A percentile compares a stretch with the other conserved stretches of the same genome.
phyloP scores from a whole-genome alignment of 805 yeast genomes.

The Crinitomyces ghanaensis region DNA sequence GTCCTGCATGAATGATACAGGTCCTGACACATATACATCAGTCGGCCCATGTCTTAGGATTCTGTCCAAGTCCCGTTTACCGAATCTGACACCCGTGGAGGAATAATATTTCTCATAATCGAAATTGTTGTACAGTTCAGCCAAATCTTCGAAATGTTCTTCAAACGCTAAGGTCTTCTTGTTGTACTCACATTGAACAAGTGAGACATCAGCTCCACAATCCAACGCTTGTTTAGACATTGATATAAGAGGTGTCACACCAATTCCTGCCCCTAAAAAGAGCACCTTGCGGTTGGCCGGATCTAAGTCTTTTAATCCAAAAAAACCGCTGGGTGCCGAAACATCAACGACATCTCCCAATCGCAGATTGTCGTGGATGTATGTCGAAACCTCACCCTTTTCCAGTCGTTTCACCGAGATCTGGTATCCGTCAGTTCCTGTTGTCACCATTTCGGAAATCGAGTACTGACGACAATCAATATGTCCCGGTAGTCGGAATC shows the following conservation, averaged over 20 bases:
- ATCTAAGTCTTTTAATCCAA: slow-evolving; percentile 24
- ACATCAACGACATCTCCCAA: slow-evolving; percentile 39
- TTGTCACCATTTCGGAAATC: slow-evolving; percentile 29
- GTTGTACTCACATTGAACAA: slow-evolving; percentile 28
- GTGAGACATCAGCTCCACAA: slow-evolving; percentile 25
- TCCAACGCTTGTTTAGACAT: slow-evolving; percentile 33
- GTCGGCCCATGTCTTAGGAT: slow-evolving; percentile 1
- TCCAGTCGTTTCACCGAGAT: slow-evolving; percentile 44
- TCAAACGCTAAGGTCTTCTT: slow-evolving; percentile 11
- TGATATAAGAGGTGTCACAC: slow-evolving; percentile 53
- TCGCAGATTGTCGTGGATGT: slow-evolving; percentile 35
- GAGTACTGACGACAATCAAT: slow-evolving; percentile 50
- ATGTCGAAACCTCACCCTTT: slow-evolving; percentile 41
- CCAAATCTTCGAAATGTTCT: slow-evolving; percentile 8
- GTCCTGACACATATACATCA: slow-evolving; percentile 15
- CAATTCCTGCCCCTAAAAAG: slow-evolving; percentile 52
- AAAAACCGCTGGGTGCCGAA: slow-evolving; percentile 51
- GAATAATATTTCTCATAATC: slow-evolving; percentile 6
- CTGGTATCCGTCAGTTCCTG: slow-evolving; percentile 33
- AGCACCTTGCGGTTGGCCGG: slow-evolving; percentile 25
- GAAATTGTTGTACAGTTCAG: slow-evolving; percentile 7
- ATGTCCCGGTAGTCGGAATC: slow-evolving; percentile 26
- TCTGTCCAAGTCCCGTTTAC: neutral
- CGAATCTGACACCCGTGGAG: neutral
- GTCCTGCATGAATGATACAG: slow-evolving; percentile 15